Evolutionary conservation across 768 basidiomycete species (phyloP), one percentile per base, ranked within the genome.

Genomic region (Pleurotus citrinopileatus): DNA sequence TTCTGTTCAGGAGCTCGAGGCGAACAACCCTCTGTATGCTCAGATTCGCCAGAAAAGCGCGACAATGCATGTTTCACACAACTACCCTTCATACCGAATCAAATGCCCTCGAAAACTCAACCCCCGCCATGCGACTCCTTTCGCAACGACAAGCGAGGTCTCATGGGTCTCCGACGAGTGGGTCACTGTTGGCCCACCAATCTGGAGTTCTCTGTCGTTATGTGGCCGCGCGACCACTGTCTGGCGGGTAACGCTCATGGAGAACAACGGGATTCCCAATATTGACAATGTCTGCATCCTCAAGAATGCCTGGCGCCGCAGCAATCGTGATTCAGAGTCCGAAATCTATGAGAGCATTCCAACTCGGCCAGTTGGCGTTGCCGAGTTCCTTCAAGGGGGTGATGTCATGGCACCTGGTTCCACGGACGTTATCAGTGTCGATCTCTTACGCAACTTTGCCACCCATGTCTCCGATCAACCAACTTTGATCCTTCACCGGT

Each of bases 121-220:
- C n/a, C 26, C 45, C 3, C 26, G 28, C 23, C 45, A 32, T 43
- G 13, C 28, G 29, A 42, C 19, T 55, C 38, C 42, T 19, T 44
- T 17, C 45, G 56, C 26, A 20, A 22, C 51, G 3, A 44, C 40
- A 37, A n/a, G 36, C 20, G 9, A 26, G 28, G 48, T 50, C 34
- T 45, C 48, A 5, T 38, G 19, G 40, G 52, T 51, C 42, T 50
- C 45, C 29, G 45, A 46, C 28, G 10, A 42, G 27, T 61, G 61
- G 59, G 55, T 48, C 43, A 61, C 61, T 10, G 52, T 60, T 38
- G 61, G 61, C 10, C 57, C 58, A 42, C 61, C 57, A 12, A 56
- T 61, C 32, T 61, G 59, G 61, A 58, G 45, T 15, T 58, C 54
- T 34, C 45, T 60, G 6, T 60, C 56, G 13, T 52, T 60, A 17